These are phyloP conservation scores for Coemansia sp. DNA, from an alignment of 192 early-diverging fungal genomes.

Conservation along the genomic window DNA sequence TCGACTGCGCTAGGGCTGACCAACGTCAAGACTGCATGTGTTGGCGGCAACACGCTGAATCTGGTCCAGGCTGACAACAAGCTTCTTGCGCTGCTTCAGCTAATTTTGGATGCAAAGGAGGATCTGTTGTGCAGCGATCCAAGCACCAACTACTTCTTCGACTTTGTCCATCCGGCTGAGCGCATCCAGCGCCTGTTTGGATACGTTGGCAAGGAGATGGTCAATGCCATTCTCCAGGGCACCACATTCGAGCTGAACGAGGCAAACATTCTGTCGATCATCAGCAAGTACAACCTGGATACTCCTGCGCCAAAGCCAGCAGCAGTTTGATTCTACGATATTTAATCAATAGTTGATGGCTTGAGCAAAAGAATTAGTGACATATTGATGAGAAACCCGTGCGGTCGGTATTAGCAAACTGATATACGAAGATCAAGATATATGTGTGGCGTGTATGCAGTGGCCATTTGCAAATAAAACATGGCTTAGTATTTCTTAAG, in stretches of 20 bases:
- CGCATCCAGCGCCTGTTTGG: conserved; percentile 47
- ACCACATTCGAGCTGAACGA: conserved; percentile 17
- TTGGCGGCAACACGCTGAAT: conserved; percentile 41
- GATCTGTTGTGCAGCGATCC: conserved; percentile 40
- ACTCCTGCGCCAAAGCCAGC: conserved; percentile 34
- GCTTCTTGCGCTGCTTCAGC: conserved; percentile 30
- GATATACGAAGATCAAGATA: background rate
- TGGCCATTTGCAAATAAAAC: background rate
- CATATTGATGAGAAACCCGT: too few relatives aligned
- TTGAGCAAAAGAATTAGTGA: too few relatives aligned
- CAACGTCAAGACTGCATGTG: conserved; percentile 34
- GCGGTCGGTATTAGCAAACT: background rate
- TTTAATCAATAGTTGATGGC: too few relatives aligned
- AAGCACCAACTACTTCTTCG: conserved; percentile 46
- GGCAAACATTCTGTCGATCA: conserved; percentile 21
- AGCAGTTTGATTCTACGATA: conserved; percentile 1
- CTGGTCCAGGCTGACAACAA: conserved; percentile 38
- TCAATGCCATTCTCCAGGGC: conserved; percentile 17
- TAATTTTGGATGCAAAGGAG: conserved; percentile 30
- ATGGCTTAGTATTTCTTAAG: background rate
- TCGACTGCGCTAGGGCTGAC: conserved; percentile 31
- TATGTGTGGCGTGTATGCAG: background rate
- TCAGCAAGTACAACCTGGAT: conserved; percentile 30
- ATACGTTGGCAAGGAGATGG: conserved; percentile 28
- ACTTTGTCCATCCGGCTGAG: conserved; percentile 47